These are phyloP conservation scores for Biscogniauxia sp. DNA, from an alignment of 2,329 filamentous ascomycete genomes.

Conservation along the genomic window DNA sequence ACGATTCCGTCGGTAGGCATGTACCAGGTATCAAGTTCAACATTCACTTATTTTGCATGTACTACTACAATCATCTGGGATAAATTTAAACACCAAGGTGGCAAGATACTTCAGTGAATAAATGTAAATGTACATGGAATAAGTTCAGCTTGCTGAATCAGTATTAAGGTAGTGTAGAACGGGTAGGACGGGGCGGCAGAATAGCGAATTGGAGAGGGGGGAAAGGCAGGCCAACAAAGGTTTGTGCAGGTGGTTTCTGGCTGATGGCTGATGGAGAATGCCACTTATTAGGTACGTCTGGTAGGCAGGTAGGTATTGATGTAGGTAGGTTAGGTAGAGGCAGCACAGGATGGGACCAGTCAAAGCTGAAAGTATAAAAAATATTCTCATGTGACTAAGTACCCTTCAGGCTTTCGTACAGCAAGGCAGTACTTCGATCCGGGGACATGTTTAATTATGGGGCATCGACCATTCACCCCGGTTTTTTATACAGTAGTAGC, in stretches of 20 bases:
- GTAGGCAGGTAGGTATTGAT: neutral
- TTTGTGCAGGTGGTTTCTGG: slow-evolving; percentile 2
- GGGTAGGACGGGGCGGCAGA: too few relatives aligned
- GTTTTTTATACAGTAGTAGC: neutral
- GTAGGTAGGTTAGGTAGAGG: neutral
- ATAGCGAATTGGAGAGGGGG: too few relatives aligned
- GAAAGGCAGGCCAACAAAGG: neutral
- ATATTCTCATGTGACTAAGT: neutral
- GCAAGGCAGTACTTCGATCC: neutral
- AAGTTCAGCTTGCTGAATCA: too few relatives aligned
- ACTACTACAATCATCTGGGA: too few relatives aligned
- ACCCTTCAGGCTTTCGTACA: neutral
- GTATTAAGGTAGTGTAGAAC: neutral
- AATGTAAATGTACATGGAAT: too few relatives aligned
- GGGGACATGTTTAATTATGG: slow-evolving; percentile 3
- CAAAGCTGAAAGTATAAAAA: neutral
- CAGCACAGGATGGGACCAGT: too few relatives aligned
- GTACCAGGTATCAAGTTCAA: too few relatives aligned
- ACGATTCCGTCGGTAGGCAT: too few relatives aligned
- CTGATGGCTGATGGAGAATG: slow-evolving; percentile 1
- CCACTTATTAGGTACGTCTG: neutral
- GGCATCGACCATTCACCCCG: neutral
- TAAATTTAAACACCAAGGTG: too few relatives aligned
- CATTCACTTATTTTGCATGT: too few relatives aligned
- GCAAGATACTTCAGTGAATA: too few relatives aligned